Evolutionary conservation across 78 protist species (phyloP).

Genomic region (Blattamonas nauphoetae): DNA sequence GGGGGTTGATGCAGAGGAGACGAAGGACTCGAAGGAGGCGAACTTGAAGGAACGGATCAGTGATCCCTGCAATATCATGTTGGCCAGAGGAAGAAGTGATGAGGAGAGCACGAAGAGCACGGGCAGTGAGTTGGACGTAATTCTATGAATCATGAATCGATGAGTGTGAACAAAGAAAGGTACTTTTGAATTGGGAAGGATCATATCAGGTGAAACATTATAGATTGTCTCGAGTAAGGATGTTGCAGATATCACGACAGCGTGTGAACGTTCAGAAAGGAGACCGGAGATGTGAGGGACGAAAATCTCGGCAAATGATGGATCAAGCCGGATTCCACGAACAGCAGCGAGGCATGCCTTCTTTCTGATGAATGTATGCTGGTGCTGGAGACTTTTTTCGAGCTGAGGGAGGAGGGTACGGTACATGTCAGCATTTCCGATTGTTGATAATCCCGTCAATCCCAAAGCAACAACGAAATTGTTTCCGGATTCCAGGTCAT

Average conservation of each 20-base stretch:
- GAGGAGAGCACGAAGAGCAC: not conserved
- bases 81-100: not conserved
- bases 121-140: not conserved
- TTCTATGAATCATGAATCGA: not conserved
- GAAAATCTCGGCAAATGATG: not conserved
- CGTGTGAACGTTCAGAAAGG: not conserved
- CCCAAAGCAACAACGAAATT: not conserved
- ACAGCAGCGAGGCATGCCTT: constrained; percentile 4
- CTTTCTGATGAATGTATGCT: not conserved
- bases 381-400: not conserved
- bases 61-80: constrained; percentile 1
- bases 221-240: not conserved
- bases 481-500: not conserved
- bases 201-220: not conserved
- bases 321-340: not conserved
- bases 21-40: not conserved
- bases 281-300: not conserved
- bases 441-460: not conserved
- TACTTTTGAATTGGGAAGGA: not conserved
- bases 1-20: not conserved
- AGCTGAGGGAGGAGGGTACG: not conserved
- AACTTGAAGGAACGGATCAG: constrained; percentile 6
- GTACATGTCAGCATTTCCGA: constrained; percentile 2
- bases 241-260: not conserved
- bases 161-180: not conserved